phyloP scores from a whole-genome alignment of 768 basidiomycete species.

The Kwoniella pini region DNA sequence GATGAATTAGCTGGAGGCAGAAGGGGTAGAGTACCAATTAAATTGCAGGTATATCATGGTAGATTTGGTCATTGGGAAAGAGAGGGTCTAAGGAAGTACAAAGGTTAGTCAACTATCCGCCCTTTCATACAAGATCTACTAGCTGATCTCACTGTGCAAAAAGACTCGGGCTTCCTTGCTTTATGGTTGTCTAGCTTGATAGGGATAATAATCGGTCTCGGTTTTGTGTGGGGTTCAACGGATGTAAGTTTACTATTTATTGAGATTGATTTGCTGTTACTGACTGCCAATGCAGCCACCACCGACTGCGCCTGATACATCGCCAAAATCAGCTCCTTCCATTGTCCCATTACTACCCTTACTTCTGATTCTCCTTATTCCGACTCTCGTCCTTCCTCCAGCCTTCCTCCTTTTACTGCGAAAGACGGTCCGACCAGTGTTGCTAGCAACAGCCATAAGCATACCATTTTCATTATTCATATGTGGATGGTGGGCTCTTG shows the following conservation, averaged over 20 bases:
- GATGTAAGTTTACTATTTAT: constrained; percentile 30
- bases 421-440: constrained; percentile 79
- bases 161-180: constrained; percentile 50
- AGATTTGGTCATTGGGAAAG: constrained; percentile 47
- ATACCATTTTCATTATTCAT: constrained; percentile 52
- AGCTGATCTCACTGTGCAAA: not conserved
- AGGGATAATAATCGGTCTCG: constrained; percentile 44
- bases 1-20: constrained; percentile 33
- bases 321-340: constrained; percentile 41
- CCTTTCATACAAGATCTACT: not conserved
- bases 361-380: constrained; percentile 43
- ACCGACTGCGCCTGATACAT: constrained; percentile 25
- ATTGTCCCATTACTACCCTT: constrained; percentile 47
- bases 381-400: constrained; percentile 43
- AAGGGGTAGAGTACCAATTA: constrained; percentile 29
- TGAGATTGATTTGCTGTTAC: not conserved
- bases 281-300: constrained; percentile 26
- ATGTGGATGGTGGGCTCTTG: constrained; percentile 51
- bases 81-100: constrained; percentile 47
- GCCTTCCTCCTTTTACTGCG: constrained; percentile 61
- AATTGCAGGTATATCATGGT: constrained; percentile 48
- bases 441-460: constrained; percentile 59
- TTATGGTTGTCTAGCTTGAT: constrained; percentile 48
- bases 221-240: constrained; percentile 54
- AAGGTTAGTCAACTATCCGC: constrained; percentile 41